A percentile compares a stretch with the other conserved stretches of the same genome.
phyloP scores from a whole-genome alignment of 2,329 filamentous ascomycete species.

The Penicillium expansum region DNA sequence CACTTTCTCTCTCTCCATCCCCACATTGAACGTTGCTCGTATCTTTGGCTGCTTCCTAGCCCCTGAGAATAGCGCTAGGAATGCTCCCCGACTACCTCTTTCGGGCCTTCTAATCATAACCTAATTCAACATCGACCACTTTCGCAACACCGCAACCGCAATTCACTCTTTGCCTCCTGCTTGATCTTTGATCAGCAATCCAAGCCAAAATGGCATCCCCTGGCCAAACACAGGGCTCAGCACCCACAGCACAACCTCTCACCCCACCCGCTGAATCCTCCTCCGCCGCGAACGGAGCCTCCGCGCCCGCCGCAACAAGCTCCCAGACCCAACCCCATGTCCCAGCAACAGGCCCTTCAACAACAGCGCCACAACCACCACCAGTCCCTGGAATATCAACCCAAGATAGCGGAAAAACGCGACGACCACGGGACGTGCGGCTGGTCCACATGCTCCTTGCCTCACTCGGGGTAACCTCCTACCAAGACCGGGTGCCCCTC shows the following conservation, averaged over 20 bases:
- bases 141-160: slow-evolving; percentile 1
- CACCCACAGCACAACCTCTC: slow-evolving; percentile 38
- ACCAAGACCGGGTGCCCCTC: slow-evolving; percentile 53
- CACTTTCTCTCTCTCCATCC: slow-evolving; percentile 4
- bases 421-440: slow-evolving; percentile 50
- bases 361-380: slow-evolving; percentile 32
- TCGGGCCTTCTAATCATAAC: slow-evolving; percentile 3
- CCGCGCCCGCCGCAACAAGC: slow-evolving; percentile 21
- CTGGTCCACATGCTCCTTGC: slow-evolving; percentile 52
- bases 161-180: slow-evolving; percentile 1
- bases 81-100: neutral
- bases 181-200: neutral
- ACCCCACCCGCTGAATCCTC: slow-evolving; percentile 45
- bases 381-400: slow-evolving; percentile 44
- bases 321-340: slow-evolving; percentile 14
- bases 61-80: neutral
- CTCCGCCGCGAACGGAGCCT: slow-evolving; percentile 20
- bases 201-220: slow-evolving; percentile 35
- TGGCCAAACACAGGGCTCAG: slow-evolving; percentile 31
- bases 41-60: neutral
- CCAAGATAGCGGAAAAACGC: slow-evolving; percentile 47
- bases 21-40: neutral
- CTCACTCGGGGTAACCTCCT: slow-evolving; percentile 48
- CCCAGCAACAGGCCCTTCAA: slow-evolving; percentile 22
- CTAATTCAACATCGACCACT: slow-evolving; percentile 4